Evolutionary conservation across 2,329 filamentous ascomycete species (phyloP), one percentile per base, ranked within the genome.

Genomic region (Didymella arachidicola): DNA sequence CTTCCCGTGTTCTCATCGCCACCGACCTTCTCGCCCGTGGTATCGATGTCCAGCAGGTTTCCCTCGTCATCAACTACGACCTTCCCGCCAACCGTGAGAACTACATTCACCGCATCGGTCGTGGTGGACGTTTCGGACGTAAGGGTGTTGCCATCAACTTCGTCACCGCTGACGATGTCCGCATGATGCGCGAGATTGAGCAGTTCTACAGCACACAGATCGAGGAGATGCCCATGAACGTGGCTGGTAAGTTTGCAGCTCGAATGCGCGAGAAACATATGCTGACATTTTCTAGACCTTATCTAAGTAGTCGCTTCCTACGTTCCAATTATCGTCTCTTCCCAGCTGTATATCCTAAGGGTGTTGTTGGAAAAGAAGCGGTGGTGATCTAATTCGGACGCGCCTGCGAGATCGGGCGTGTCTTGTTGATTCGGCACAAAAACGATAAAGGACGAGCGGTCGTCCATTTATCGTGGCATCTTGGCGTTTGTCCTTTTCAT

Each of bases 91-190:
- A 98, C 88, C 93, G 94, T 77, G 95, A 99, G 86, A 99, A 98
- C 88, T 99, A 99, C 88, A 99, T 99, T 78, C 95, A 99, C 84
- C 91, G 95, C 80, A 99, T 99, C 78, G 95, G 95, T 87, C 94
- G 95, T 89, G 93, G 93, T 85, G 95, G 95, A 84, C 93, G 95
- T 86, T 99, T 99, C 85, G 95, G 95, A 82, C 93, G 95, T 82
- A 99, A 99, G 90, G 95, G 95, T 90, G 95, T 99, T 80, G 95
- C 95, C 77, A 99, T 99, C 88, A 99, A 99, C 92, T 99, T 99
- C 80, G 95, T 99, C 80, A 98, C 94, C 64, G 92, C 93, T 75
- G 95, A 99, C 71, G 95, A 99, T 82, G 95, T 99, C 77, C 93
- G 94, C 81, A 98, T 99, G 92, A 96, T 99, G 92, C 89, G 95